phyloP scores from a whole-genome alignment of 306 rosid genomes.

The Biancaea sappan region DNA sequence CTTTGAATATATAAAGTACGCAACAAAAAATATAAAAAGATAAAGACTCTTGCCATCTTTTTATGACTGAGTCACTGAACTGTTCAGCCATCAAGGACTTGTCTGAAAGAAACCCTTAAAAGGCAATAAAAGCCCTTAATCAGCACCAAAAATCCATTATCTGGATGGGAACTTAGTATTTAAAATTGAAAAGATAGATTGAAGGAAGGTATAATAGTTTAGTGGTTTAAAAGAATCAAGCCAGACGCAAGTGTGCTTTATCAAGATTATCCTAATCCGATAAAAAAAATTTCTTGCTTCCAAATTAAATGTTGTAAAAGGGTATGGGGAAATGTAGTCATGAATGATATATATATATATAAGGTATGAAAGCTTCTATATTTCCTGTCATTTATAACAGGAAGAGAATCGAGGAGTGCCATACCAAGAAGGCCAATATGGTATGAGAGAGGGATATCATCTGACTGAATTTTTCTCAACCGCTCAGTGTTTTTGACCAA shows the following conservation, averaged over 20 bases:
- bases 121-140: not conserved
- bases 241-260: no score
- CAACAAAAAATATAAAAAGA: no score
- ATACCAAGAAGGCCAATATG: slow-evolving; percentile 57
- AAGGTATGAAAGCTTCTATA: not conserved
- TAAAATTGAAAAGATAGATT: not conserved
- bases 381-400: not conserved
- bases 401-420: not conserved
- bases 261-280: not conserved
- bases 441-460: slow-evolving; percentile 55
- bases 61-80: no score
- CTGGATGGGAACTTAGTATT: not conserved
- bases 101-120: not conserved
- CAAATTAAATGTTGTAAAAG: not conserved
- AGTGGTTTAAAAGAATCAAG: not conserved
- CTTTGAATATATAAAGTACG: no score
- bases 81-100: not conserved
- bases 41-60: not conserved
- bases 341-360: not conserved
- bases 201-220: not conserved
- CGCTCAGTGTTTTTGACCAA: slow-evolving; percentile 32
- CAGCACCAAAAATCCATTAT: not conserved
- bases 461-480: slow-evolving; percentile 45
- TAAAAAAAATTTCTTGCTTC: not conserved
- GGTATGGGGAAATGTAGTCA: not conserved